Base-by-base conservation (phyloP, 1,284 basidiomycete species). In the Leccinum subspadiceum region DNA sequence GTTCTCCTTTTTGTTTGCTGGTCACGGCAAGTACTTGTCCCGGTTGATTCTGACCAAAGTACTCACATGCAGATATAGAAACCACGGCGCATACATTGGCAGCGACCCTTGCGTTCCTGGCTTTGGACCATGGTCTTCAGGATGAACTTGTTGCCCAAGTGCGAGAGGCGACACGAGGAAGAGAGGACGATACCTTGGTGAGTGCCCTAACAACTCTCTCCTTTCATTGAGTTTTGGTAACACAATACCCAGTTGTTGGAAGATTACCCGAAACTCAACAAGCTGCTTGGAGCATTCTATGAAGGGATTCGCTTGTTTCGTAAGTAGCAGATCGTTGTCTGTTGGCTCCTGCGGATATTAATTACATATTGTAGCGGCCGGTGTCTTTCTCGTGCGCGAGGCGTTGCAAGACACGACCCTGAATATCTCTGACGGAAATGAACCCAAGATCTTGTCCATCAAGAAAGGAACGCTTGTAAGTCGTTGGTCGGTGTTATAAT, bases 1-100 rank as follows among this genome's bases (percentile, higher is more conserved):
- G 2, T 85, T 79, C 64, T 66, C 79, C 6, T 73, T 84, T 65
- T 66, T 86, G 53, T 81, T 84, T 57, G 82, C 84, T 54, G 84
- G 84, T 10, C 82, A 85, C 67, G 84, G 84, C 79, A 64, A 53
- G 73, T 62, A 7, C 12, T 56, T 33, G 9, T 10, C 53, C 31
- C n/a, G 12, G 10, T 58, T 44, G n/a, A 60, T 17, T 31, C 44
- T 7, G 17, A 26, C 29, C 49, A 24, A 57, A 57, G 50, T 53
- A 17, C 20, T 58, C 4, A 49, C 33, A 31, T 53, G 8, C n/a
- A 17, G 17, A 22, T 51, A 1, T 61, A 84, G 83, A 84, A 70
- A 84, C 81, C 0, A 83, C 81, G 1, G 78, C 81, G 0, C 75
- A 81, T 60, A 77, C 75, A 1, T 68, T 84, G 12, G 77, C 81